Percentiles rank a stretch among this genome's conserved stretches.
Evolutionary conservation across 495 filamentous ascomycete species (phyloP).

Genomic region (Massariosphaeria phaeospora): DNA sequence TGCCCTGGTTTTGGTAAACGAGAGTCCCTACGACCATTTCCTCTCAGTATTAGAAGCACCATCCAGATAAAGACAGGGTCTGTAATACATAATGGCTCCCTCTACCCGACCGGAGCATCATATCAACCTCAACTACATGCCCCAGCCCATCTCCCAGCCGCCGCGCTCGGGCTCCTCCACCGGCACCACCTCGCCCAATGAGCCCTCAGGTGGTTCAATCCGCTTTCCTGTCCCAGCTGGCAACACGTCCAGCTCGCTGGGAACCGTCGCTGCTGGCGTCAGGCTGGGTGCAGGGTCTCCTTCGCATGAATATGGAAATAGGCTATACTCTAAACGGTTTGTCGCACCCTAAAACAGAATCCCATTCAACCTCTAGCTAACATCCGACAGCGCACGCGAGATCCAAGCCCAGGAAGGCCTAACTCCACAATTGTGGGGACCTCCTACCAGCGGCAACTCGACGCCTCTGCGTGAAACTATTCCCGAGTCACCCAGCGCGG

Average conservation of each 20-base stretch:
- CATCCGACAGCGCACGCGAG: conserved; percentile 60
- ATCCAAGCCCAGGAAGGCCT: conserved; percentile 96
- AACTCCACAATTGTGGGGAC: conserved; percentile 84
- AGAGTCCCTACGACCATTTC: conserved; percentile 30
- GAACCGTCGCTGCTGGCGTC: conserved; percentile 65
- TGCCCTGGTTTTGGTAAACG: conserved; percentile 36
- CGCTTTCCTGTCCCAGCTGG: conserved; percentile 72
- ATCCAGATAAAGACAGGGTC: conserved; percentile 31
- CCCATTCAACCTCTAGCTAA: conserved; percentile 17
- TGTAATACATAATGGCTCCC: conserved; percentile 90
- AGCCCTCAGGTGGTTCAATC: conserved; percentile 61
- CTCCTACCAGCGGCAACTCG: conserved; percentile 90
- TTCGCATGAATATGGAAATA: conserved; percentile 78
- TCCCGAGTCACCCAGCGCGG: conserved; percentile 89
- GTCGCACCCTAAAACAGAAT: conserved; percentile 39
- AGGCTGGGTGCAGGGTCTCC: conserved; percentile 94
- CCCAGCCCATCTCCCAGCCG: conserved; percentile 55
- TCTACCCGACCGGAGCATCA: conserved; percentile 60
- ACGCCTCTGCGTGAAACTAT: conserved; percentile 96
- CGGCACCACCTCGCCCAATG: conserved; percentile 79
- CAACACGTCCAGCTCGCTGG: conserved; percentile 56
- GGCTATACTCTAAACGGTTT: conserved; percentile 90
- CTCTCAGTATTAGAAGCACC: conserved; percentile 21
- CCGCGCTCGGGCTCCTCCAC: conserved; percentile 81
- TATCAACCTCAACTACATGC: conserved; percentile 69